phyloP scores from a whole-genome alignment of 441 rosid genomes.

The Pelargonium myrrhifolium region DNA sequence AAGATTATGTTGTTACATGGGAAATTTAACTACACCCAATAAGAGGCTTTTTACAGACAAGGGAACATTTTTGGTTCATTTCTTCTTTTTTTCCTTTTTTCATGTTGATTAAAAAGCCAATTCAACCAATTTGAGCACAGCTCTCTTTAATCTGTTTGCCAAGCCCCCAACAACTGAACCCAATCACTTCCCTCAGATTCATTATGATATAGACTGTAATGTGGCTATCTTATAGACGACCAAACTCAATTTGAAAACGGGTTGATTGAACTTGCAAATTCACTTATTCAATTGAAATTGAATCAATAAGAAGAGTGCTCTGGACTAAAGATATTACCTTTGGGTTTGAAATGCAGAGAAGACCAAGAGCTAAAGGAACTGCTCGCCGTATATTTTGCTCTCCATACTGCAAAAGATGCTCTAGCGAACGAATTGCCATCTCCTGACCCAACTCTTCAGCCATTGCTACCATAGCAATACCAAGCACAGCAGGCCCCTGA shows the following conservation, averaged over 20 bases:
- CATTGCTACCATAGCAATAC: conserved; percentile 98
- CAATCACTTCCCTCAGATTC: not conserved
- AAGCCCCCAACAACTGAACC: not conserved
- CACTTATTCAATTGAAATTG: too few species aligned
- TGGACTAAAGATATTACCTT: conserved; percentile 44
- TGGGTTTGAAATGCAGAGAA: conserved; percentile 92
- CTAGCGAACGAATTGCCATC: conserved; percentile 88
- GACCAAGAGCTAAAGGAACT: conserved; percentile 95
- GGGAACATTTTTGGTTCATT: not conserved
- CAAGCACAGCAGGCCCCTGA: conserved; percentile 96
- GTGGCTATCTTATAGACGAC: not conserved
- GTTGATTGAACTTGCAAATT: too few species aligned
- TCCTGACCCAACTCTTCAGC: conserved; percentile 94
- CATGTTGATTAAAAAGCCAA: not conserved
- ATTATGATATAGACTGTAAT: not conserved
- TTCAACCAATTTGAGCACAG: not conserved
- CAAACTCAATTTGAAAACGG: too few species aligned
- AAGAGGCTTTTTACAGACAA: not conserved
- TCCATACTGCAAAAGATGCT: conserved; percentile 88
- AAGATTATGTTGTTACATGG: not conserved
- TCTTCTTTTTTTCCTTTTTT: not conserved
- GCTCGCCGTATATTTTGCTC: conserved; percentile 80
- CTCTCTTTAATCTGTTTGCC: not conserved
- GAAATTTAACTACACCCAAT: not conserved
- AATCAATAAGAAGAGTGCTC: too few species aligned